Base-by-base conservation (phyloP, 2,329 filamentous ascomycete species). In the Grosmannia huntii region DNA sequence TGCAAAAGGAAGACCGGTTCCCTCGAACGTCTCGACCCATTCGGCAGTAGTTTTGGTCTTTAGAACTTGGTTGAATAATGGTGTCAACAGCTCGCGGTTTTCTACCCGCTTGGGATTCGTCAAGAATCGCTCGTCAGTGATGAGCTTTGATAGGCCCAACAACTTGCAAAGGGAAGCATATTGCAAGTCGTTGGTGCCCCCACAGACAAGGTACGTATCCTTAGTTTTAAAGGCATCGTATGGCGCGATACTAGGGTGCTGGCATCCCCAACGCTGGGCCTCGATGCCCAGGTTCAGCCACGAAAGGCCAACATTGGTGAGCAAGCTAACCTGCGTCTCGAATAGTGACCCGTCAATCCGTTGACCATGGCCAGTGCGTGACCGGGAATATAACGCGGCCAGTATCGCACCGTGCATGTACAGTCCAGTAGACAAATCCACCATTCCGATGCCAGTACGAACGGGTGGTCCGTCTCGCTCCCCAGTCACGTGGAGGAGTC, bases 391-490 rank as follows among this genome's bases (percentile, higher is more conserved):
- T 4, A 61, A 23, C 10, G 60, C 60, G 1, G 60, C 55, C 21
- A 61, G 55, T 21, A 61, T 61, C 21, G 60, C 60, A 1, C 60
- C 60, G 28, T 61, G 60, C 19, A 59, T 12, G 52, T 61, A 61
- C 19, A 57, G 49, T 1, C 60, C 60, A 1, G 57, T 59, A 12
- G 55, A 52, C 57, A 59, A 56, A 23, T 59, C 57, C 31, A 59
- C 53, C 23, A 59, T 28, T 9, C 57, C 60, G 6, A 61, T 41
- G 3, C 60, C 60, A 2, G 60, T 55, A 25, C 56, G 58, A 3
- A 55, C 53, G 1, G 57, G 60, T n/a, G 38, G 28, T 1, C 60
- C 57, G 11, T 59, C 28, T 0, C 55, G 60, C n/a, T 59, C 55
- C 12, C 60, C 60, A 1, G 60, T 61, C 16, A 61, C 56, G n/a